Conservation (phyloP, 257 asterid species). For the Paraleonurus japonicus region DNA sequence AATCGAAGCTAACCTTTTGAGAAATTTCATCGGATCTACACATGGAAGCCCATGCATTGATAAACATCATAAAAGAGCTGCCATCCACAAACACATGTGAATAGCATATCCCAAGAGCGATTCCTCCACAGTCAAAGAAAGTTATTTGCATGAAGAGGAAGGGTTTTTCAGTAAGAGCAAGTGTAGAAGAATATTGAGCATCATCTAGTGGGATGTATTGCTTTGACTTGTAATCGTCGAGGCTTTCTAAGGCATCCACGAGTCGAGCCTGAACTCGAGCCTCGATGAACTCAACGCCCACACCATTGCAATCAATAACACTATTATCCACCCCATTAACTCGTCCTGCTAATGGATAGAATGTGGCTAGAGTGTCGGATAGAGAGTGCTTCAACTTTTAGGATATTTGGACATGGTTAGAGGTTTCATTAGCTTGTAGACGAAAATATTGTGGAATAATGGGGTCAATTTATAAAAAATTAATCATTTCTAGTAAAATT, state of each 20-base stretch:
- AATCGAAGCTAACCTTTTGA: not conserved
- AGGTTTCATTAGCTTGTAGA: slow-evolving; percentile 13
- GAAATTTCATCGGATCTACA: not conserved
- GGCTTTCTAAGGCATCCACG: not conserved
- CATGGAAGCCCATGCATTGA: not conserved
- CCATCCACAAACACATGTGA: not conserved
- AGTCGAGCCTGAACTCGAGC: slow-evolving; percentile 27
- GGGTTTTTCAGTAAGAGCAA: not conserved
- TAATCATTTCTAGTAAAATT: no score
- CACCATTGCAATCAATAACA: slow-evolving; percentile 27
- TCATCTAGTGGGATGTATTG: slow-evolving; percentile 13
- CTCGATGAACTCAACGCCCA: slow-evolving; percentile 27
- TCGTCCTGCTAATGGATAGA: slow-evolving; percentile 42
- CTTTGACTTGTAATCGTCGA: slow-evolving; percentile 1
- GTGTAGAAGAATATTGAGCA: not conserved
- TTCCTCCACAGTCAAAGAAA: slow-evolving; percentile 39
- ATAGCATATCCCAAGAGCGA: slow-evolving; percentile 29
- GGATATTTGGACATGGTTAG: slow-evolving; percentile 12
- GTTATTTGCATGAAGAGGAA: no score
- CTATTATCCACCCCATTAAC: not conserved
- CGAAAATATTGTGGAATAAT: no score
- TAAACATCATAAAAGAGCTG: not conserved
- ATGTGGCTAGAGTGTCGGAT: slow-evolving; percentile 20
- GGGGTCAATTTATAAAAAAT: no score
- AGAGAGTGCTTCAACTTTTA: slow-evolving; percentile 25